Percentiles rank a stretch among this genome's conserved stretches.
phyloP scores from a whole-genome alignment of 148 eudicot genomes.

The Cornus suecica region DNA sequence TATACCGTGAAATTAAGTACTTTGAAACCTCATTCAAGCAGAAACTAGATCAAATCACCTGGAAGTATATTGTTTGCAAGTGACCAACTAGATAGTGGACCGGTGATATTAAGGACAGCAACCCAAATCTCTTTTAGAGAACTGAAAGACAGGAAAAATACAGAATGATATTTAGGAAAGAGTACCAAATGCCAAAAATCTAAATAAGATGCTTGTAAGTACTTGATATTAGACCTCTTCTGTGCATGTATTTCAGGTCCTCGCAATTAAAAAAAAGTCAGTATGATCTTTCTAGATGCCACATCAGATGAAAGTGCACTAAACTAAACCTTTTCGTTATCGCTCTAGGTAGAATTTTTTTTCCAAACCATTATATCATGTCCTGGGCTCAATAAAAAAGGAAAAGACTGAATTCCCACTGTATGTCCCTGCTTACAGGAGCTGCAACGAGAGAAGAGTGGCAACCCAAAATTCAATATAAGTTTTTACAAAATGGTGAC shows the following conservation, averaged over 20 bases:
- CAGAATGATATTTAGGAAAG: background rate
- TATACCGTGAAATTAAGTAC: background rate
- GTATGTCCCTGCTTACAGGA: too few species aligned
- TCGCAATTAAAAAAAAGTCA: background rate
- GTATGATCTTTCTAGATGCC: too few species aligned
- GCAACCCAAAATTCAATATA: too few species aligned
- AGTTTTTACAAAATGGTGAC: too few species aligned
- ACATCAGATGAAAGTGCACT: background rate
- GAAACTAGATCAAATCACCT: constrained; percentile 34
- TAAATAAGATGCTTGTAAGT: background rate
- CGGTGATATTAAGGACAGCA: constrained; percentile 84
- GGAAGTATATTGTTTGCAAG: constrained; percentile 68
- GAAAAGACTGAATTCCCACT: too few species aligned
- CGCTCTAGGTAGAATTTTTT: too few species aligned
- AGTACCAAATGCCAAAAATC: too few species aligned
- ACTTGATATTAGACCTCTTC: background rate
- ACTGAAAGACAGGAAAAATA: constrained; percentile 33
- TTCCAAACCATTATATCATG: too few species aligned
- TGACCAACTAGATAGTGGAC: constrained; percentile 90
- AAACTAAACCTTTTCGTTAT: background rate
- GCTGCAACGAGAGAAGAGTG: too few species aligned
- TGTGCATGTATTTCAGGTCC: background rate
- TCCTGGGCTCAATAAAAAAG: too few species aligned
- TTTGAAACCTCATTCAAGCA: background rate
- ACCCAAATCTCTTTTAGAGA: constrained; percentile 92